phyloP scores from a whole-genome alignment of 495 filamentous ascomycete species.

The Aspergillus steynii region DNA sequence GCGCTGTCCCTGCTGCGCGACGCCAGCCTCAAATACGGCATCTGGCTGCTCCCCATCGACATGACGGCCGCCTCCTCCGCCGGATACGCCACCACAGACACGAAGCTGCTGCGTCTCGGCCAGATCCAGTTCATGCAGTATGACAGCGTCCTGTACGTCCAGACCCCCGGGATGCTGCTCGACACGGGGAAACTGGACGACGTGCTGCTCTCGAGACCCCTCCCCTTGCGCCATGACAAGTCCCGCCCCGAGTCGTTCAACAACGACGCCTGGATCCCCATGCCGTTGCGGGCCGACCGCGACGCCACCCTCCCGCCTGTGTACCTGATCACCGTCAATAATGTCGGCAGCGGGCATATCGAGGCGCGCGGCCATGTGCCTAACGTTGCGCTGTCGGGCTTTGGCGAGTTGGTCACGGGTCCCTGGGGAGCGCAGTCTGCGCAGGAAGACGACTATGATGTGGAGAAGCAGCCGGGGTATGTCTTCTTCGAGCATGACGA shows the following conservation, averaged over 20 bases:
- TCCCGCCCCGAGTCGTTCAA: constrained; percentile 40
- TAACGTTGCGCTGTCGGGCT: constrained; percentile 37
- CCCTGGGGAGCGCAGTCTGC: constrained; percentile 22
- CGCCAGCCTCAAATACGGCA: constrained; percentile 43
- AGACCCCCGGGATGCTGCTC: constrained; percentile 41
- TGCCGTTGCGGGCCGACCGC: constrained; percentile 39
- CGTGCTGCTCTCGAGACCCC: constrained; percentile 36
- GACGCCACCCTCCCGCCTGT: constrained; percentile 38
- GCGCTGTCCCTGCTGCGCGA: constrained; percentile 39
- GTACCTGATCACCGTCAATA: constrained; percentile 48
- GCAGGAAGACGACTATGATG: constrained; percentile 12
- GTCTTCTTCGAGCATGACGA: constrained; percentile 44
- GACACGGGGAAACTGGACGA: constrained; percentile 41
- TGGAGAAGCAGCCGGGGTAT: constrained; percentile 36
- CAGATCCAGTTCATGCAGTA: constrained; percentile 52
- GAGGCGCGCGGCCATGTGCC: constrained; percentile 47
- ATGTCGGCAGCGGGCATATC: constrained; percentile 33
- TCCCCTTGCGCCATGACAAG: constrained; percentile 39
- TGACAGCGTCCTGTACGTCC: constrained; percentile 45
- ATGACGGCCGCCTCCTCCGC: constrained; percentile 38
- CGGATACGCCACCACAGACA: constrained; percentile 40
- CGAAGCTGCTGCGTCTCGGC: constrained; percentile 43
- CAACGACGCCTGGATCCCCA: constrained; percentile 47
- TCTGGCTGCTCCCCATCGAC: constrained; percentile 50
- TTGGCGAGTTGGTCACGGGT: constrained; percentile 35